A percentile compares a stretch with the other conserved stretches of the same genome.
Evolutionary conservation across 306 rosid genomes (phyloP).

Genomic region (Echinosophora koreensis): DNA sequence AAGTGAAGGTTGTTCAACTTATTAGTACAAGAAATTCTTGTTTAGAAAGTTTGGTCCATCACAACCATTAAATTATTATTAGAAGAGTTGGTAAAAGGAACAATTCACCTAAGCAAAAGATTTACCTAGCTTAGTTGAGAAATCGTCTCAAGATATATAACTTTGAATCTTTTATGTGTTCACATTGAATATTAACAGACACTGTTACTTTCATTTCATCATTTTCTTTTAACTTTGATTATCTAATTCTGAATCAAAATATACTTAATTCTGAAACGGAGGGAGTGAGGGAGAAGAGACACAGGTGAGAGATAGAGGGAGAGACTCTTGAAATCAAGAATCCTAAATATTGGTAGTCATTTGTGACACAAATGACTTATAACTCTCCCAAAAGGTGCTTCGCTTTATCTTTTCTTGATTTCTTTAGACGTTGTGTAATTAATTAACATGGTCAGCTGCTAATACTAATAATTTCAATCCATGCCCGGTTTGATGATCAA

Average conservation of each 20-base stretch:
- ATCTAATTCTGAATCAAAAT: background rate
- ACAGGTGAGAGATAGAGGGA: no score
- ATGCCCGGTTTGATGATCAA: background rate
- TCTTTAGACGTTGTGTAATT: background rate
- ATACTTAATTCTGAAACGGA: background rate
- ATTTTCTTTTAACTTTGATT: background rate
- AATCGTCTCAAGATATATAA: background rate
- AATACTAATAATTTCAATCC: background rate
- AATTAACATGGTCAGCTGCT: background rate
- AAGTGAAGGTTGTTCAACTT: slow-evolving; percentile 48
- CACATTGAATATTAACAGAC: background rate
- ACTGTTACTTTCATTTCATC: background rate
- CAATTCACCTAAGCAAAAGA: background rate
- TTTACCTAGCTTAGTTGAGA: slow-evolving; percentile 29
- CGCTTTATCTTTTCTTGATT: background rate
- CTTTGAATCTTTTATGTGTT: no score
- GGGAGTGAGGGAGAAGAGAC: no score
- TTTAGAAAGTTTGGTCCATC: background rate
- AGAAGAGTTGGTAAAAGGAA: slow-evolving; percentile 43
- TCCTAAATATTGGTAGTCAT: background rate
- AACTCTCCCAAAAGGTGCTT: background rate
- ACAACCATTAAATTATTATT: slow-evolving; percentile 33
- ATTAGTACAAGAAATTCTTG: slow-evolving; percentile 34
- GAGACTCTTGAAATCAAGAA: no score
- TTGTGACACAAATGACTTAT: background rate